Evolutionary conservation across 495 filamentous ascomycete species (phyloP), one percentile per base, ranked within the genome.

Genomic region (Hypoxylon lienhwacheense): DNA sequence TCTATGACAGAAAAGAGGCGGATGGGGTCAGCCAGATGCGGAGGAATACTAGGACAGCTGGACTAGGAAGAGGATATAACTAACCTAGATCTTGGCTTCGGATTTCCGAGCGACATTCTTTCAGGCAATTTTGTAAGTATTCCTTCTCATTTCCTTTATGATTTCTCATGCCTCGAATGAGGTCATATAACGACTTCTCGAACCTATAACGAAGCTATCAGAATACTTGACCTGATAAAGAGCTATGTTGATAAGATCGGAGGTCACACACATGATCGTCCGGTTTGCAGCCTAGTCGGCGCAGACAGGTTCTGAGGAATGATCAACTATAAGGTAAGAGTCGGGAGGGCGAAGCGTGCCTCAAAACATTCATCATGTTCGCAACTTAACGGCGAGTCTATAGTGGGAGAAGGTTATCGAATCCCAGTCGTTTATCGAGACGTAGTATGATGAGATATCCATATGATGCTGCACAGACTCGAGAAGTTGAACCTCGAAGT

Each of bases 171-270:
- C 93, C 93, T 73, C 92, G 83, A 51, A 98, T 98, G 75, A 98
- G 91, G 83, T 97, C 92, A 77, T 96, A 96, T 31, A 98, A 81
- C 1, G 91, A 96, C 74, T 98, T 98, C 68, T 98, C 93, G 74
- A 98, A 98, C 93, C 89, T 97, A 52, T 29, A 51, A 31, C 39
- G 16, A 65, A 34, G 47, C 33, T 34, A 28, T 52, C n/a, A 41
- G 39, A 14, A 16, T 4, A 21, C 22, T 45, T 14, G 14, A 39
- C 20, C 15, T 54, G 33, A 14, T 16, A 16, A 7, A 21, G 15
- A n/a, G 14, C n/a, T 10, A 24, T 40, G n/a, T 21, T 19, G 15
- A 16, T 4, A 26, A 15, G 29, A 32, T 12, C n/a, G 14, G 24
- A n/a, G 44, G 31, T 40, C 41, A 59, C 64, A 33, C 46, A 66